Evolutionary conservation across 2,329 filamentous ascomycete genomes (phyloP), one percentile per base, ranked within the genome.

Genomic region (Aspergillus caelatus): DNA sequence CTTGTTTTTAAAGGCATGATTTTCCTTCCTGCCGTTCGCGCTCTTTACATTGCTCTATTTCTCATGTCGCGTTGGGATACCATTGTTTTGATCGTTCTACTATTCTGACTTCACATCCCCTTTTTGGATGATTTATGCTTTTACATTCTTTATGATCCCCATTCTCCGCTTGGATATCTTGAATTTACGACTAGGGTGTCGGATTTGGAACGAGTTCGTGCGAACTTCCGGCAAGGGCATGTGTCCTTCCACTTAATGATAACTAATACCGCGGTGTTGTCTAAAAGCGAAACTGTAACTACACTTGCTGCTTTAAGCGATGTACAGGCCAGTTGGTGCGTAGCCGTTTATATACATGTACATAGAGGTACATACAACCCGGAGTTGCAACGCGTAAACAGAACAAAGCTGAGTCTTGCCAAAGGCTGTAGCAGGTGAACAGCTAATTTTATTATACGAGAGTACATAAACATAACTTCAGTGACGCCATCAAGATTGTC

Each of bases 11-110:
- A 57, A 56, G 54, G 34, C 55, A 41, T 60, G 32, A 50, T 43
- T 16, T 16, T 64, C 57, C 60, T 50, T 62, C n/a, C 28, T 12
- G 9, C 28, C 55, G 48, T 46, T 6, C 30, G 7, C 34, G 63
- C 59, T 65, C 43, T 60, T 61, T 62, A 57, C 60, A 34, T 57
- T 61, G 32, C 50, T 48, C 48, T 62, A 48, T 59, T 50, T 57
- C 46, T 61, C 48, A 62, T 64, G 48, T 54, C 50, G 62, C 57
- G 56, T 65, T 68, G 62, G 66, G 67, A 68, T 67, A 65, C 68
- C 68, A 67, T 62, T 62, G 61, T 34, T 60, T 62, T 67, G 59
- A 63, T 65, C 43, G 56, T 61, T 65, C 58, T 65, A 53, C 59
- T 59, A 46, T 64, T 61, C 43, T 65, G 59, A 60, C 61, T 62